A percentile compares a stretch with the other conserved stretches of the same genome.
Evolutionary conservation across 768 basidiomycete species (phyloP).

Genomic region (Phanerodontia chrysosporium): DNA sequence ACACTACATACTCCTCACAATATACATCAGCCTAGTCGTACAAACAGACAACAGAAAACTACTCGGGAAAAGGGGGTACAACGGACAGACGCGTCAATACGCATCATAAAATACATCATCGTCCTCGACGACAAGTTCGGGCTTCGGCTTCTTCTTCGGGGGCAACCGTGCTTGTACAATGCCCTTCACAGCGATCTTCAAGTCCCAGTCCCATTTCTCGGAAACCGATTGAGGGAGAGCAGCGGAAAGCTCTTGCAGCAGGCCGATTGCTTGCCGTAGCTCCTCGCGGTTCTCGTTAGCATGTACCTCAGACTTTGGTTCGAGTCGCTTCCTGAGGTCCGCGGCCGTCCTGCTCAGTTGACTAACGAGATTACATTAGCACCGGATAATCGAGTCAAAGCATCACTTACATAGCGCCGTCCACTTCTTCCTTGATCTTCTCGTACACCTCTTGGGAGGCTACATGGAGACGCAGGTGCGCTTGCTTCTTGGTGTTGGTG

Average conservation of each 20-base stretch:
- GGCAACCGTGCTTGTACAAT: slow-evolving; percentile 12
- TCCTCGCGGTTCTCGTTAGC: slow-evolving; percentile 8
- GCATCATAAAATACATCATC: neutral
- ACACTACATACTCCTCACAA: no score
- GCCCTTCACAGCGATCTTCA: slow-evolving; percentile 16
- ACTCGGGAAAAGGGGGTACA: neutral
- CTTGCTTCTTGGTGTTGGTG: slow-evolving; percentile 1
- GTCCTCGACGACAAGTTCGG: slow-evolving; percentile 7
- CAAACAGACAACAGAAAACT: no score
- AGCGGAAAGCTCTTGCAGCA: slow-evolving; percentile 14
- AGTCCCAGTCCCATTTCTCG: slow-evolving; percentile 11
- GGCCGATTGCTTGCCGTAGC: slow-evolving; percentile 10
- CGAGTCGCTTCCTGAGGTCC: slow-evolving; percentile 16
- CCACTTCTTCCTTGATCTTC: slow-evolving; percentile 4
- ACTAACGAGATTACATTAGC: slow-evolving; percentile 1
- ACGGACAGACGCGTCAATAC: neutral
- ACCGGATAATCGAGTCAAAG: neutral
- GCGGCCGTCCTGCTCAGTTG: slow-evolving; percentile 4
- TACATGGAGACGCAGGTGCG: neutral
- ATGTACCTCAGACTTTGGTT: slow-evolving; percentile 15
- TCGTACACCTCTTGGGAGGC: slow-evolving; percentile 12
- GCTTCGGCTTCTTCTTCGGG: slow-evolving; percentile 10
- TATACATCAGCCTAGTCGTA: no score
- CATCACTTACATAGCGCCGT: slow-evolving; percentile 9
- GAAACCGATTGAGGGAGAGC: slow-evolving; percentile 1